Conservation (phyloP, 495 filamentous ascomycete species). For the Recurvomyces mirabilis region DNA sequence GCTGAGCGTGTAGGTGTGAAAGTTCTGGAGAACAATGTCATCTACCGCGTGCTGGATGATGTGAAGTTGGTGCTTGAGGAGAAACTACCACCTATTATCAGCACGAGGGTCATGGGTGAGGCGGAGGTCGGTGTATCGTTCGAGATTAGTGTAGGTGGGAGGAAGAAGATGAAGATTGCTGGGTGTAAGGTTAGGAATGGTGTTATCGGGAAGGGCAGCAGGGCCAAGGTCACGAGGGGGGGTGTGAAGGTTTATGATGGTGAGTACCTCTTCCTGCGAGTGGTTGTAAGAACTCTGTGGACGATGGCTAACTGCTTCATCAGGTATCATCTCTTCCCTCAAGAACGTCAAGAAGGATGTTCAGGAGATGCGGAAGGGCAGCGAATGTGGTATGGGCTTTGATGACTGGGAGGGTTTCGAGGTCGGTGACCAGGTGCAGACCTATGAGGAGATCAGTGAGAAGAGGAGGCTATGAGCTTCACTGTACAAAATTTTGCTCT, state of each 20-base stretch:
- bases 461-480: conserved; percentile 50
- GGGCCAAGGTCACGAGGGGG: conserved; percentile 63
- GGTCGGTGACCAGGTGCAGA: conserved; percentile 75
- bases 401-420: conserved; percentile 65
- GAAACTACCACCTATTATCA: conserved; percentile 52
- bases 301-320: background rate
- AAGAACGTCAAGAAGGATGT: conserved; percentile 91
- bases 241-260: conserved; percentile 67
- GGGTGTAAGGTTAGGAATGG: conserved; percentile 86
- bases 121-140: conserved; percentile 78
- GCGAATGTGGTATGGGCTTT: conserved; percentile 86
- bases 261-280: conserved; percentile 40
- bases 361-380: conserved; percentile 75
- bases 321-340: conserved; percentile 65
- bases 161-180: conserved; percentile 60
- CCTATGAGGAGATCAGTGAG: conserved; percentile 67
- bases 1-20: conserved; percentile 59
- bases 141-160: conserved; percentile 64
- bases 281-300: too few relatives aligned
- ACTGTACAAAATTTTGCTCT: background rate
- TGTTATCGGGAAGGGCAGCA: conserved; percentile 44
- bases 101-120: conserved; percentile 65
- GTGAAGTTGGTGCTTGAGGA: conserved; percentile 58
- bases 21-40: conserved; percentile 80
- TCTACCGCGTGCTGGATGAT: conserved; percentile 81